These are phyloP conservation scores for Pholiota microspora DNA, from an alignment of 768 basidiomycete species.

Conservation along the genomic window DNA sequence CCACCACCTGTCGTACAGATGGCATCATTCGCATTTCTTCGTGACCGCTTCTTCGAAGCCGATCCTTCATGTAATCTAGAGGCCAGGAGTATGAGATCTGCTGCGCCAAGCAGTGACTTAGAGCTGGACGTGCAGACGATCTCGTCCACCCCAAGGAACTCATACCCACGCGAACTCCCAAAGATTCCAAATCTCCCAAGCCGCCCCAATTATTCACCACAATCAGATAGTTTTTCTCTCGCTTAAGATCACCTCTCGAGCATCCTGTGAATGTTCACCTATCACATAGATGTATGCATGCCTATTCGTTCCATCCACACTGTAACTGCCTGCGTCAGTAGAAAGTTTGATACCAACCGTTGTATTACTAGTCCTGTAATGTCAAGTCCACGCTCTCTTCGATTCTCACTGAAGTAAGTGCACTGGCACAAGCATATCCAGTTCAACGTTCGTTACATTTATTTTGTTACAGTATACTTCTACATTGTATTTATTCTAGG, in stretches of 20 bases:
- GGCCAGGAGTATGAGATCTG: conserved; percentile 2
- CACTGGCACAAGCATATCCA: too few relatives aligned
- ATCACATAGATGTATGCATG: neutral
- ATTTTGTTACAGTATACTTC: too few relatives aligned
- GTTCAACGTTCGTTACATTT: too few relatives aligned
- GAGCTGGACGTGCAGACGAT: conserved; percentile 5
- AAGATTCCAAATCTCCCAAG: neutral
- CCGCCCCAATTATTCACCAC: neutral
- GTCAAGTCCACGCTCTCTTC: too few relatives aligned
- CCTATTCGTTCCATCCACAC: neutral
- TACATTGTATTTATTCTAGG: too few relatives aligned
- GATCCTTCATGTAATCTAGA: conserved; percentile 1
- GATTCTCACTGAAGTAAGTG: too few relatives aligned
- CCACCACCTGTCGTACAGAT: neutral
- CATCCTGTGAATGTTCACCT: neutral
- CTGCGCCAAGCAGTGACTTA: conserved; percentile 7
- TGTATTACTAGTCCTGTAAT: too few relatives aligned
- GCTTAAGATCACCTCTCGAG: neutral
- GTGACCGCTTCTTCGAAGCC: conserved; percentile 2
- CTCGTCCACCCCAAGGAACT: neutral
- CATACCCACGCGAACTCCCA: neutral
- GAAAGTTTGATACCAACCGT: too few relatives aligned
- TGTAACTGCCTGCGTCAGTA: too few relatives aligned
- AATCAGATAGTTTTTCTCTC: neutral
- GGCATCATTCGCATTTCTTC: neutral